Base-by-base conservation (phyloP, 768 basidiomycete species). In the Psilocybe subaeruginosa region DNA sequence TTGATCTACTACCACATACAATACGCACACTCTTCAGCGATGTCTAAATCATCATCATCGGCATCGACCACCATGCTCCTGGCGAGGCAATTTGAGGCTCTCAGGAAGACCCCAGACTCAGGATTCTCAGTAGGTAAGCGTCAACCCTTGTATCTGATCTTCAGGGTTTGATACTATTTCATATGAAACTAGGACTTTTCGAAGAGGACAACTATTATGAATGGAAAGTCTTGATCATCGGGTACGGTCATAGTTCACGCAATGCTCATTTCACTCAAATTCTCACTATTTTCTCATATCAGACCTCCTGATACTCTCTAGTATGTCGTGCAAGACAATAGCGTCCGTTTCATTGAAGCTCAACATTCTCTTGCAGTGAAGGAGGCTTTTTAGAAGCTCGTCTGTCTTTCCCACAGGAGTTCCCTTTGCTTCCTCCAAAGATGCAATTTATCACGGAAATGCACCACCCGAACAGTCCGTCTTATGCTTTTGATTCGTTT, bases 391-490 rank as follows among this genome's bases (percentile, higher is more conserved):
- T 97, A 79, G 95, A 94, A 77, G 95, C 95, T 16, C 83, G 91
- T 56, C 76, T 99, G 59, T 82, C 88, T 4, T 99, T 99, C 76
- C 97, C 96, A 7, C 79, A 84, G 29, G 94, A 98, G 74, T 98
- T 88, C 73, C 97, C 97, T 29, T 76, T 97, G 56, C 80, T 88
- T 51, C 96, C 96, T 7, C 97, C 97, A 39, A 96, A 94, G 86
- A 93, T 99, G 93, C 88, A 85, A 19, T 99, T 99, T 70, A 85
- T 92, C 66, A 98, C 97, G 1, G 90, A 89, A 37, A 92, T 99
- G 85, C 94, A 96, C 88, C 97, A 99, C 77, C 97, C 97, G 1
- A 99, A 98, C 74, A 96, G 97, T 96, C 58, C 67, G 90, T 77
- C 45, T 46, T 16, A 17, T 54, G 37, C 19, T 37, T 33, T 23